phyloP scores from a whole-genome alignment of 208 protist genomes.

The Trypanosoma conorhini region DNA sequence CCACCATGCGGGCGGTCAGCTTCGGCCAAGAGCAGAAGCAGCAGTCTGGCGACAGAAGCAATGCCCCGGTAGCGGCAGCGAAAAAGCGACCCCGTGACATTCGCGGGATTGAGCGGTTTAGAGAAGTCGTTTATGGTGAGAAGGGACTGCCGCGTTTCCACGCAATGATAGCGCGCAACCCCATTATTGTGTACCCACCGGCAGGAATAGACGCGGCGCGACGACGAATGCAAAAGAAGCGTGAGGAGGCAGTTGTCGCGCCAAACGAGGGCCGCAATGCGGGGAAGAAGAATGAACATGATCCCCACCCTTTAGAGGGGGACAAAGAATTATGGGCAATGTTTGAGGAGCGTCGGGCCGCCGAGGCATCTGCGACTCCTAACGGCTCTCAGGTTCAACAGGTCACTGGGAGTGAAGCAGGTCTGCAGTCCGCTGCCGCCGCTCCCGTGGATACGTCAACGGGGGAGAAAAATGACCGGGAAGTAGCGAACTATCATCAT shows the following conservation, averaged over 20 bases:
- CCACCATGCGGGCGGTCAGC: conserved; percentile 8
- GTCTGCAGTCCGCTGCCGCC: neutral
- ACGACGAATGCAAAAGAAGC: conserved; percentile 11
- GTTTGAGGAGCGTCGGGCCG: conserved; percentile 23
- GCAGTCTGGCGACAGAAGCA: neutral
- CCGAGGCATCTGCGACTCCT: conserved; percentile 1
- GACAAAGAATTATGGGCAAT: conserved; percentile 16
- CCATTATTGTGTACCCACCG: conserved; percentile 83
- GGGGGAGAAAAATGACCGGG: conserved; percentile 18
- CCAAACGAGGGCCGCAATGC: neutral
- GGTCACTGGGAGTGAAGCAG: neutral
- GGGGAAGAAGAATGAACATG: neutral
- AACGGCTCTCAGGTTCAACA: conserved; percentile 4
- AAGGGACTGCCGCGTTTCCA: conserved; percentile 73
- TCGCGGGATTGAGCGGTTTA: conserved; percentile 65
- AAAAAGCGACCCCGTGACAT: conserved; percentile 80
- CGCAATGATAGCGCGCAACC: conserved; percentile 71
- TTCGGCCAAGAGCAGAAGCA: conserved; percentile 18
- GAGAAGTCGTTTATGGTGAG: conserved; percentile 69
- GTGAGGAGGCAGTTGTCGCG: neutral
- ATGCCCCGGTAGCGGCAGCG: conserved; percentile 12
- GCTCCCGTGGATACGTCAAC: neutral
- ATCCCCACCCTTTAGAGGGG: neutral
- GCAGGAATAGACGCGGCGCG: conserved; percentile 59
- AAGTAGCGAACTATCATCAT: conserved; percentile 66